Conservation (phyloP, 2,329 filamentous ascomycete genomes). For the Claviceps digitariae region DNA sequence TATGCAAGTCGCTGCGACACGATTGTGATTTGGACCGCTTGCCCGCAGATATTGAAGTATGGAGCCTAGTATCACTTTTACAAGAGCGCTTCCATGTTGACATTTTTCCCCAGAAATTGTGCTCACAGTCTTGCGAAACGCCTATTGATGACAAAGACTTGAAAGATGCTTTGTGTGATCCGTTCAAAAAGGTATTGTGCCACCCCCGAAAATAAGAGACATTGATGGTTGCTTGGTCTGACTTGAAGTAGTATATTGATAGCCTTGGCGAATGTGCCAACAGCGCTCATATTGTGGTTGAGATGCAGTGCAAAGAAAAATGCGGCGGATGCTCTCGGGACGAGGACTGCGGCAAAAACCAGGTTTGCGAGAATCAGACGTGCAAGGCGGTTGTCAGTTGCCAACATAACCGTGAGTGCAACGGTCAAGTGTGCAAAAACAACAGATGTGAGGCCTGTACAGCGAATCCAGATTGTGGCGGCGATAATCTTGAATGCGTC, state of each 20-base stretch:
- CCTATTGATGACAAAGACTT: conserved; percentile 2
- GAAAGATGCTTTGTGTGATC: conserved; percentile 1
- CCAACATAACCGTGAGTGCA: conserved; percentile 5
- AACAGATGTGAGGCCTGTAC: conserved; percentile 4
- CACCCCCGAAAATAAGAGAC: not conserved
- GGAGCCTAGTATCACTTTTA: not conserved
- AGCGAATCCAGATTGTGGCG: conserved; percentile 1
- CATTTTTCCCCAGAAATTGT: conserved; percentile 1
- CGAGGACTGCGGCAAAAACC: conserved; percentile 2
- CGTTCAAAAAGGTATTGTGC: conserved; percentile 4
- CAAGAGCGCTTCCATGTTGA: not conserved
- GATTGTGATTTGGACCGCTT: conserved; percentile 3
- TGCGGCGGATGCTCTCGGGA: conserved; percentile 3
- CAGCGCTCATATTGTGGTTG: not conserved
- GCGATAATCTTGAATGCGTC: conserved; percentile 2
- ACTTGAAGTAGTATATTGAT: conserved; percentile 1
- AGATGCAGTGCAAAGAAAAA: conserved; percentile 4
- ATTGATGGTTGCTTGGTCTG: not conserved
- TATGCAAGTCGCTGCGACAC: conserved; percentile 4
- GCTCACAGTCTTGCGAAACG: conserved; percentile 3
- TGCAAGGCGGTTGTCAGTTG: conserved; percentile 3
- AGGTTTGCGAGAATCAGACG: conserved; percentile 1
- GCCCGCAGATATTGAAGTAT: conserved; percentile 3
- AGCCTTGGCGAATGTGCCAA: conserved; percentile 6
- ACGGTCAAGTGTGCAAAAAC: conserved; percentile 4